phyloP scores from a whole-genome alignment of 306 rosid genomes.

The Glycine tomentella region DNA sequence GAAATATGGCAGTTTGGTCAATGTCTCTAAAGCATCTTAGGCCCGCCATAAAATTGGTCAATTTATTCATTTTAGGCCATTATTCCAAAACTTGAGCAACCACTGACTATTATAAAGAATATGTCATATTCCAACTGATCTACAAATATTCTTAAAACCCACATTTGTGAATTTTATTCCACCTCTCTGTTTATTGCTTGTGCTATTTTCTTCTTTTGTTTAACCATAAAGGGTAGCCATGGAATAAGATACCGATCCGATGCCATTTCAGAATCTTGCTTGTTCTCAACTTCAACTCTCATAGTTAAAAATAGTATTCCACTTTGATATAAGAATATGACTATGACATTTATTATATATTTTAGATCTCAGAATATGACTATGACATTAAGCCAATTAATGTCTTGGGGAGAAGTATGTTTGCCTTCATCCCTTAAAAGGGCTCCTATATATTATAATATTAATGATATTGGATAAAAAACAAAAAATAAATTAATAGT shows the following conservation, averaged over 20 bases:
- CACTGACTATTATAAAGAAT: not conserved
- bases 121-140: not conserved
- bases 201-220: not conserved
- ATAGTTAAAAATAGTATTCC: not conserved
- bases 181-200: not conserved
- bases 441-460: not conserved
- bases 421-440: not conserved
- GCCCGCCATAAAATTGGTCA: too few species aligned
- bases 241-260: conserved; percentile 7
- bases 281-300: not conserved
- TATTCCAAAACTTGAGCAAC: not conserved
- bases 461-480: too few species aligned
- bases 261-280: not conserved
- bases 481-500: too few species aligned
- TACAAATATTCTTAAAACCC: conserved; percentile 28
- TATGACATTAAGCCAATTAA: not conserved
- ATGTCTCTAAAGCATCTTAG: too few species aligned
- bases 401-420: not conserved
- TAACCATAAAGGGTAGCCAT: not conserved
- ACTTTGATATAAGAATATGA: not conserved
- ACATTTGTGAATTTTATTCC: not conserved
- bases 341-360: not conserved
- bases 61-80: too few species aligned
- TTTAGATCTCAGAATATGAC: not conserved
- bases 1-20: too few species aligned